Percentiles rank a stretch among this genome's conserved stretches.
Evolutionary conservation across 169 alveolate genomes (phyloP).

Genomic region (Plasmodium fragile): DNA sequence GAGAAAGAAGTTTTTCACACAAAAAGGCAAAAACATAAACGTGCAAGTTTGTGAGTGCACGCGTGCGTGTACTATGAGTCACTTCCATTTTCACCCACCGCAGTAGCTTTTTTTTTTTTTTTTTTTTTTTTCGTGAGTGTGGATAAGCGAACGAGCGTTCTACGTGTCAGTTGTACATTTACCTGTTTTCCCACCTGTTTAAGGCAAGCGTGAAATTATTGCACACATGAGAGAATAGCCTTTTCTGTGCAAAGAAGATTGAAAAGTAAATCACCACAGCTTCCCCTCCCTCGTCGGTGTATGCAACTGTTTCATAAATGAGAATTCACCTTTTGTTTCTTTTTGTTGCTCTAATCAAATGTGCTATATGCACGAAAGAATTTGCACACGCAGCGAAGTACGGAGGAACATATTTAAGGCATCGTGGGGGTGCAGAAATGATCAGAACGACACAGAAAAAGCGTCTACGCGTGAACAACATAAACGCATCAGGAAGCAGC

Average conservation of each 20-base stretch:
- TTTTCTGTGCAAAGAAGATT: not conserved
- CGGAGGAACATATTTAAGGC: constrained; percentile 23
- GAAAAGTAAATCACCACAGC: not conserved
- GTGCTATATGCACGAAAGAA: constrained; percentile 23
- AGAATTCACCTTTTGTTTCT: not conserved
- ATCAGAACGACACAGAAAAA: not conserved
- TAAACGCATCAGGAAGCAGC: not conserved
- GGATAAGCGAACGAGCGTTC: not conserved
- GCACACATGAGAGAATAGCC: not conserved
- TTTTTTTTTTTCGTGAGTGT: not conserved
- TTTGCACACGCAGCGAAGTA: not conserved
- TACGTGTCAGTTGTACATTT: not conserved
- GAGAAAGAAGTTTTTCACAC: not conserved
- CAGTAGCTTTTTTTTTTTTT: not conserved
- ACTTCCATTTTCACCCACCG: not conserved
- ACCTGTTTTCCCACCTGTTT: not conserved
- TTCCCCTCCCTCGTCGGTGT: not conserved
- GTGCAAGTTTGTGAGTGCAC: not conserved
- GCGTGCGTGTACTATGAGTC: not conserved
- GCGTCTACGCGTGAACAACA: not conserved
- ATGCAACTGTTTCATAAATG: constrained; percentile 30
- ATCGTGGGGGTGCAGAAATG: not conserved
- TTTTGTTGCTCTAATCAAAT: constrained; percentile 20
- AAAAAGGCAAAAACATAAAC: not conserved
- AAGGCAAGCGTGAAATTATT: constrained; percentile 8